Conservation (phyloP, 352 stramenopile species). For the Elongisporangium anandrum region DNA sequence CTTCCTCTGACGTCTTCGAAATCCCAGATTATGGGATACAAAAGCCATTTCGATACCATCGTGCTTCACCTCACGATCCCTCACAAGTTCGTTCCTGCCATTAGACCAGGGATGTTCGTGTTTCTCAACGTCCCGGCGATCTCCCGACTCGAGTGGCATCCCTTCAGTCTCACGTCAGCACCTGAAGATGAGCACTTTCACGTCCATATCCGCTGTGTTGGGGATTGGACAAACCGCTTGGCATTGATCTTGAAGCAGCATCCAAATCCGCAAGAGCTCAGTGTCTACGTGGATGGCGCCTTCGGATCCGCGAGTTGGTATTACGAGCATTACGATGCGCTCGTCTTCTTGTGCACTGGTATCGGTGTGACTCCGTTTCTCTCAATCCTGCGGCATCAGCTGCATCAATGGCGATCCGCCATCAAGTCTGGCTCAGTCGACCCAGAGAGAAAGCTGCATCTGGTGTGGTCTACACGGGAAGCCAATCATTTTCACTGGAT, state of each 20-base stretch:
- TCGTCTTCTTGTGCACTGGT: slow-evolving; percentile 28
- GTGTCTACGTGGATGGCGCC: slow-evolving; percentile 23
- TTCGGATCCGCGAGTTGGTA: slow-evolving; percentile 21
- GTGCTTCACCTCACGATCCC: slow-evolving; percentile 32
- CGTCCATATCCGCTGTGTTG: slow-evolving; percentile 35
- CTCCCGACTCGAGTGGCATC: slow-evolving; percentile 67
- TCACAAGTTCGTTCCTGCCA: background rate
- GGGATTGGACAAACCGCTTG: slow-evolving; percentile 35
- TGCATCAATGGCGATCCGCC: slow-evolving; percentile 19
- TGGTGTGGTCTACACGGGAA: slow-evolving; percentile 23
- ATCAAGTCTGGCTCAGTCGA: background rate
- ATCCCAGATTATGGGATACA: slow-evolving; percentile 17
- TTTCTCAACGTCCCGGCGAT: slow-evolving; percentile 59
- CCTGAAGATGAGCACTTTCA: slow-evolving; percentile 33
- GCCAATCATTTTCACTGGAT: slow-evolving; percentile 15
- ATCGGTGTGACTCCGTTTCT: slow-evolving; percentile 42
- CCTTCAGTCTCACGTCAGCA: slow-evolving; percentile 65
- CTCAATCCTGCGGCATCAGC: slow-evolving; percentile 35
- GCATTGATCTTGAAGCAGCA: background rate
- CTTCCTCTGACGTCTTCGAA: slow-evolving; percentile 9
- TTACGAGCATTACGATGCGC: slow-evolving; percentile 20
- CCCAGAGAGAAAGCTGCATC: no score
- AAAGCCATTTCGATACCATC: slow-evolving; percentile 9
- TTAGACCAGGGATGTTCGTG: slow-evolving; percentile 27
- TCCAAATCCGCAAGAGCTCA: slow-evolving; percentile 2